Base-by-base conservation (phyloP, 1,284 basidiomycete genomes). In the Ceratobasidium sp. region DNA sequence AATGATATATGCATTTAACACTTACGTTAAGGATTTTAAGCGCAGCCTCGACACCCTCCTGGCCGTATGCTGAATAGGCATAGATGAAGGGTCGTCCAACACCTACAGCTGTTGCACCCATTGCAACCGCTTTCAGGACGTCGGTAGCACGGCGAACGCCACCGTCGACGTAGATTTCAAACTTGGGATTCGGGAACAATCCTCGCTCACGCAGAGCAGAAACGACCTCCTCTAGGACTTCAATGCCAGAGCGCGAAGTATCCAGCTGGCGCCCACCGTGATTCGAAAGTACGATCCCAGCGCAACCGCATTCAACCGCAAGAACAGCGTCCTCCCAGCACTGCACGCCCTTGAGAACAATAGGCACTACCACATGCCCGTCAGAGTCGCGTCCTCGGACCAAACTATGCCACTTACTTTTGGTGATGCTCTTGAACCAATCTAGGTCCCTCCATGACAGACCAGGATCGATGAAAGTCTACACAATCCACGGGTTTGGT, bases 401-500 rank as follows among this genome's bases (percentile, higher is more conserved):
- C 47, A 32, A 31, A 15, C 8, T 47, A 6, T 29, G 45, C 22
- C 17, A 40, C 73, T 73, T 73, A 90, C 90, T 94, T 74, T 88
- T 90, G 0, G 96, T 96, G 72, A 96, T 94, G 73, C 85, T 87
- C 78, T 89, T 89, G 79, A 98, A 93, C 87, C 94, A 96, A 5
- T 85, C 80, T 38, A 98, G 80, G 76, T 98, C 95, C 42, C 85
- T 84, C 96, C 96, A 98, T 72, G 85, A 86, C 68, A 98, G 81
- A 5, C 87, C 85, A 0, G 96, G 93, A 78, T 98, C 96, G 74
- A 98, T 98, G 80, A 98, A 98, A 3, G 91, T 92, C 85, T 95
- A 78, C 74, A 40, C 57, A 12, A 45, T 68, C 43, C 42, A 47
- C 58, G 25, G 32, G 3, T 25, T 32, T 40, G 45, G 20, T 22